These are phyloP conservation scores for Phytophthora citricola DNA, from an alignment of 352 stramenopile species.

Conservation along the genomic window DNA sequence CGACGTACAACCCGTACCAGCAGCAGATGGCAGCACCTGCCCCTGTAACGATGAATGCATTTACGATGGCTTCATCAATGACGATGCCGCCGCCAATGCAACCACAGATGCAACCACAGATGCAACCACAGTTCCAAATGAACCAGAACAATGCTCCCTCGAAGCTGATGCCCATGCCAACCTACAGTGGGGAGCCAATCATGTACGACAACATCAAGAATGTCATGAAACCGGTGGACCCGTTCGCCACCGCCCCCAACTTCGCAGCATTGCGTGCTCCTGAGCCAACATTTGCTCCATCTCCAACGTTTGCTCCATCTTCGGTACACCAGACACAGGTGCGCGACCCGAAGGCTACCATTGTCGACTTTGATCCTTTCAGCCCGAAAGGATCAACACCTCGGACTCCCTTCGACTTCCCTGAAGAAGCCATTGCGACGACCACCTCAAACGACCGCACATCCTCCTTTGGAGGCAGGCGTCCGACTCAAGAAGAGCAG, in stretches of 20 bases:
- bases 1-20: constrained; percentile 38
- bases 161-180: constrained; percentile 39
- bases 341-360: constrained; percentile 50
- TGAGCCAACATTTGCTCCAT: constrained; percentile 36
- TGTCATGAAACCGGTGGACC: constrained; percentile 55
- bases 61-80: too few relatives aligned
- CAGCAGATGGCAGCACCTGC: constrained; percentile 27
- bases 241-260: constrained; percentile 49
- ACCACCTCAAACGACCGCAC: constrained; percentile 46
- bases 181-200: constrained; percentile 52
- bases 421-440: constrained; percentile 16
- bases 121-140: constrained; percentile 38
- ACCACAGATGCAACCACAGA: constrained; percentile 22
- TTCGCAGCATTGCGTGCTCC: constrained; percentile 29
- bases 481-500: constrained; percentile 71
- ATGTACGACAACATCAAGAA: constrained; percentile 76
- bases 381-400: constrained; percentile 64
- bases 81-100: constrained; percentile 14
- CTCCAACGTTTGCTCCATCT: constrained; percentile 27
- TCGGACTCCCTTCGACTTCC: constrained; percentile 55
- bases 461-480: constrained; percentile 44
- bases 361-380: constrained; percentile 81
- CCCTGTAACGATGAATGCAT: constrained; percentile 4
- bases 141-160: constrained; percentile 18
- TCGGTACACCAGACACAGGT: background rate